Evolutionary conservation across 179 eudicot genomes (phyloP).

Genomic region (Actinidia chinensis): DNA sequence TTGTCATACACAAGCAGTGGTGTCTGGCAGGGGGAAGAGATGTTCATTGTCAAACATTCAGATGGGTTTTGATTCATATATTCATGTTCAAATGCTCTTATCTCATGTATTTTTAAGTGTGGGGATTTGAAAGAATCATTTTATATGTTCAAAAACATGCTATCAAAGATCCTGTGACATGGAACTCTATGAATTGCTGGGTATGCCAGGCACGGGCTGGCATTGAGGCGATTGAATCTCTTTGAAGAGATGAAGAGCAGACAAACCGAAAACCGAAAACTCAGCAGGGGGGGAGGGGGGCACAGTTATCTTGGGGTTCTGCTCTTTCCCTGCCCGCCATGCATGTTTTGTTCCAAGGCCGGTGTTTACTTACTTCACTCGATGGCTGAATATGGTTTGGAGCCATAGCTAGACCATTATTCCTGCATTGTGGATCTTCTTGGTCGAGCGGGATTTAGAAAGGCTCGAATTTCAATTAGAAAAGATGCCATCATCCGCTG

Average conservation of each 20-base stretch:
- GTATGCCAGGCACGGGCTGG: conserved; percentile 45
- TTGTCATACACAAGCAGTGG: conserved; percentile 36
- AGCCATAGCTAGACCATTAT: conserved; percentile 46
- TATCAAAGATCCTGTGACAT: conserved; percentile 45
- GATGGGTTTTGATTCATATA: conserved; percentile 40
- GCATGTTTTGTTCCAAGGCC: conserved; percentile 46
- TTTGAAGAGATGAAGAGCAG: conserved; percentile 44
- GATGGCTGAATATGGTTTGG: conserved; percentile 39
- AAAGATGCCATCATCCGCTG: conserved; percentile 40
- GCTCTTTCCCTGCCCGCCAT: conserved; percentile 55
- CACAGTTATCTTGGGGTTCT: conserved; percentile 41
- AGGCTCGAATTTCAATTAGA: conserved; percentile 40
- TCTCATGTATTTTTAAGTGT: conserved; percentile 61
- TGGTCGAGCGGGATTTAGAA: conserved; percentile 50
- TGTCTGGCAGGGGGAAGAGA: conserved; percentile 43
- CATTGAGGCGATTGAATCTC: conserved; percentile 37
- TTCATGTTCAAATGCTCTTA: conserved; percentile 48
- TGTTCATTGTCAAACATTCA: conserved; percentile 47
- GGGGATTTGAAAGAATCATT: conserved; percentile 41
- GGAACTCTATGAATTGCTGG: conserved; percentile 63
- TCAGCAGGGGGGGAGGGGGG: no score
- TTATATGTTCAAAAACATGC: conserved; percentile 34
- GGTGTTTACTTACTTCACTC: conserved; percentile 36
- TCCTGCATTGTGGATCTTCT: conserved; percentile 65
- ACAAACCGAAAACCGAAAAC: conserved; percentile 34